Conservation (phyloP, 148 eudicot genomes). For the Vaccinium darrowii region DNA sequence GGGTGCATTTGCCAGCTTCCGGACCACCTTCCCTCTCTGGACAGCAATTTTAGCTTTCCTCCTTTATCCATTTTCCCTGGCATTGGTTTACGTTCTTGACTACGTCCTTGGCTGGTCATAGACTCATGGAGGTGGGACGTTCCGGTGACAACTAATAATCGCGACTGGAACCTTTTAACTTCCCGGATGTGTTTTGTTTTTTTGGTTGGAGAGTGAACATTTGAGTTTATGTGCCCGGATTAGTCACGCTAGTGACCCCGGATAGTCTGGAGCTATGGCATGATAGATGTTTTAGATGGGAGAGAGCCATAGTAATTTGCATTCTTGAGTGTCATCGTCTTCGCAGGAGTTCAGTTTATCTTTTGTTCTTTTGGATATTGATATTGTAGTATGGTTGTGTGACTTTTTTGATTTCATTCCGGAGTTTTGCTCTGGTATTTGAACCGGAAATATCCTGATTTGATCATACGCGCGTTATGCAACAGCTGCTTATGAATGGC, state of each 20-base stretch:
- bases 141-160: background rate
- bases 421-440: background rate
- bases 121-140: conserved; percentile 3
- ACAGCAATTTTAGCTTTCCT: conserved; percentile 65
- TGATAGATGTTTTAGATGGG: background rate
- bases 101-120: conserved; percentile 86
- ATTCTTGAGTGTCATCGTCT: background rate
- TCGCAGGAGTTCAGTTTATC: background rate
- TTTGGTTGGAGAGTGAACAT: background rate
- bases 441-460: background rate
- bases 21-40: conserved; percentile 85
- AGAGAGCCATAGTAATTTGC: background rate
- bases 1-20: conserved; percentile 70
- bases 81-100: conserved; percentile 78
- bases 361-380: background rate
- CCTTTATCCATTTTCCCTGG: conserved; percentile 74
- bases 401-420: background rate
- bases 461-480: background rate
- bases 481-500: background rate
- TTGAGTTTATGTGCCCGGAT: background rate
- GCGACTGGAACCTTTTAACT: background rate
- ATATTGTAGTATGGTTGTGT: background rate
- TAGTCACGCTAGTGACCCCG: background rate
- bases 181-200: background rate
- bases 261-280: background rate